A percentile compares a stretch with the other conserved stretches of the same genome.
phyloP scores from a whole-genome alignment of 768 basidiomycete genomes.

The Boletus rufocinnamomeus region DNA sequence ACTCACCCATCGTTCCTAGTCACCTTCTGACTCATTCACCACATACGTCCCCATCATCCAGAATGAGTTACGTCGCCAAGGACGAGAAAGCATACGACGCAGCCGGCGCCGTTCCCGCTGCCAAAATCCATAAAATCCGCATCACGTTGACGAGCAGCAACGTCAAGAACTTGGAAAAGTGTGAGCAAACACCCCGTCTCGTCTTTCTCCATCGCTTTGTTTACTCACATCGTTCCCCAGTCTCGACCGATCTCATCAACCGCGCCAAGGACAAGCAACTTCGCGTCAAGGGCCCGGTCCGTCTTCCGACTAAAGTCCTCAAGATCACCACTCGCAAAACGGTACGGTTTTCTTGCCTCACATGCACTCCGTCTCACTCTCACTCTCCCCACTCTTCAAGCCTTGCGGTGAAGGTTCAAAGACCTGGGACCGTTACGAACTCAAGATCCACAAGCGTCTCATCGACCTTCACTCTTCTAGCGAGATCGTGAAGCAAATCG shows the following conservation, averaged over 20 bases:
- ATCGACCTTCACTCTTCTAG: constrained; percentile 98
- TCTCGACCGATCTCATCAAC: constrained; percentile 95
- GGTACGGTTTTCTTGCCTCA: constrained; percentile 47
- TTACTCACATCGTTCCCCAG: constrained; percentile 40
- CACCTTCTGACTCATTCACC: constrained; percentile 78
- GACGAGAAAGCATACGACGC: constrained; percentile 98
- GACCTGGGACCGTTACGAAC: constrained; percentile 99
- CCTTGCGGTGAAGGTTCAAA: constrained; percentile 99
- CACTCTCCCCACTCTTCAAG: constrained; percentile 41
- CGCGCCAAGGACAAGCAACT: constrained; percentile 99
- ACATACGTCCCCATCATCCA: constrained; percentile 30
- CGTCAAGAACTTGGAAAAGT: constrained; percentile 98
- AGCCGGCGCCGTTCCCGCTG: constrained; percentile 80
- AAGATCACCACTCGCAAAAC: constrained; percentile 99
- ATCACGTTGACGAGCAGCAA: constrained; percentile 99
- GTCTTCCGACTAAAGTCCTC: constrained; percentile 98
- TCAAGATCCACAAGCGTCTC: constrained; percentile 99
- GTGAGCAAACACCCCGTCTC: constrained; percentile 44
- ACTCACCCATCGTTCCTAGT: constrained; percentile 39
- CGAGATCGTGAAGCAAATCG: constrained; percentile 99
- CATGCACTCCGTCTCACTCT: background rate
- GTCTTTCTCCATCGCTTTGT: background rate
- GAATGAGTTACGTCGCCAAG: constrained; percentile 99
- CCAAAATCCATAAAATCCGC: constrained; percentile 98
- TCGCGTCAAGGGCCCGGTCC: constrained; percentile 97